phyloP scores from a whole-genome alignment of 1,139 yeast genomes.

The Geotrichum citri-aurantii region DNA sequence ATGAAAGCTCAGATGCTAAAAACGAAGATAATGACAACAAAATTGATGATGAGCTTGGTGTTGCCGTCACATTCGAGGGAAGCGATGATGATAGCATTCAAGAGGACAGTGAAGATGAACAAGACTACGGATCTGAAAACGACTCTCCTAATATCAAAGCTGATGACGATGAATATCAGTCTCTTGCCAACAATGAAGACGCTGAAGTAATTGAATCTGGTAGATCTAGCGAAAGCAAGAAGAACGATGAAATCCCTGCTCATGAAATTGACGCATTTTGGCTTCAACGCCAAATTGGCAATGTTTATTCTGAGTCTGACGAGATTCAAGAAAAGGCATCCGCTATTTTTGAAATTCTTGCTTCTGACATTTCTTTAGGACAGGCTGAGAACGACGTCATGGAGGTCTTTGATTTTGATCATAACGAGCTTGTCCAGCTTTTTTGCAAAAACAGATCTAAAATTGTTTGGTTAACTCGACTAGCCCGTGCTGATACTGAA shows the following conservation, averaged over 20 bases:
- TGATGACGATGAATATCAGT: constrained; percentile 32
- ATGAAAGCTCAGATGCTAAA: constrained; percentile 35
- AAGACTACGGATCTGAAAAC: constrained; percentile 31
- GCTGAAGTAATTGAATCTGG: constrained; percentile 32
- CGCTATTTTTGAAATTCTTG: constrained; percentile 35
- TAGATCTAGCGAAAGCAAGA: constrained; percentile 29
- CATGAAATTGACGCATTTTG: constrained; percentile 47
- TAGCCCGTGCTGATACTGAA: constrained; percentile 40
- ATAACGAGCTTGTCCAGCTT: constrained; percentile 45
- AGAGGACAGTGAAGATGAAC: constrained; percentile 35
- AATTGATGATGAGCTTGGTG: constrained; percentile 40
- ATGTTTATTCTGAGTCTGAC: constrained; percentile 38
- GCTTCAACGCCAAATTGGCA: constrained; percentile 43
- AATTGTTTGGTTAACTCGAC: constrained; percentile 50
- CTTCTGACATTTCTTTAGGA: constrained; percentile 35
- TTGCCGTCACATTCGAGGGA: constrained; percentile 45
- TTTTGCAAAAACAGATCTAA: constrained; percentile 49
- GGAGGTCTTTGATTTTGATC: constrained; percentile 48
- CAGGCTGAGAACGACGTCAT: constrained; percentile 50
- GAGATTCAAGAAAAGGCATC: constrained; percentile 35
- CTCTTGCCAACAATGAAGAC: constrained; percentile 28
- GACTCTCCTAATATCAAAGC: constrained; percentile 31
- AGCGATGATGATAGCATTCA: constrained; percentile 38
- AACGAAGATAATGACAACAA: constrained; percentile 23
- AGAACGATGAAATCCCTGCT: constrained; percentile 32